Conservation (phyloP, 257 asterid genomes). For the Salvia rosmarinus region DNA sequence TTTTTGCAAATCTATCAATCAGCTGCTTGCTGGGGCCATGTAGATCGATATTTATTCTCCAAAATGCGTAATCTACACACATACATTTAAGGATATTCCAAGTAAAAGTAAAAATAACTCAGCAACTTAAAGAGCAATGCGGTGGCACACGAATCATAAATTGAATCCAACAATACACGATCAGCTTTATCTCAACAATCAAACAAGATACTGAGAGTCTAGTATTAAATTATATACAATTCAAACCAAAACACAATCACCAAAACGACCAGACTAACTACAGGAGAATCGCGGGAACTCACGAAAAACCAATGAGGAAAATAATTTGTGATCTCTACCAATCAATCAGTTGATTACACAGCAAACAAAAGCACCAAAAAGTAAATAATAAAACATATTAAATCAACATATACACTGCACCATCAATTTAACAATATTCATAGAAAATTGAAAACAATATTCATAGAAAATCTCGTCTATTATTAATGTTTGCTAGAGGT, state of each 20-base stretch:
- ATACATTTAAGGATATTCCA: not conserved
- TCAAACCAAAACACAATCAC: constrained; percentile 18
- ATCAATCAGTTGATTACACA: constrained; percentile 25
- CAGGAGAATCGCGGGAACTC: constrained; percentile 2
- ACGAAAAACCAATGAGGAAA: constrained; percentile 1
- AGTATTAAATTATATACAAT: not conserved
- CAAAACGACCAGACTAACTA: constrained; percentile 12
- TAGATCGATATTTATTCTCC: no score
- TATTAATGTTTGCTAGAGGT: no score
- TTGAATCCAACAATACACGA: no score
- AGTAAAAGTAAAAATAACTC: not conserved
- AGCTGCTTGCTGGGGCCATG: no score
- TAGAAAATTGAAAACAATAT: no score
- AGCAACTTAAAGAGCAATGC: no score
- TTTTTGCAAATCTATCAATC: no score
- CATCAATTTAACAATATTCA: no score
- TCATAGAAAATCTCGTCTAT: no score
- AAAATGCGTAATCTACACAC: not conserved
- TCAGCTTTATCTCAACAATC: no score
- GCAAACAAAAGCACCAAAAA: not conserved
- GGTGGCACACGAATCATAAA: no score
- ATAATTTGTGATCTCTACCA: constrained; percentile 4
- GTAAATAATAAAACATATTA: not conserved
- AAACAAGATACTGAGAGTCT: constrained; percentile 22
- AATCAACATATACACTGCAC: no score